phyloP scores from a whole-genome alignment of 1,284 basidiomycete genomes.

The Tilletia walkeri region DNA sequence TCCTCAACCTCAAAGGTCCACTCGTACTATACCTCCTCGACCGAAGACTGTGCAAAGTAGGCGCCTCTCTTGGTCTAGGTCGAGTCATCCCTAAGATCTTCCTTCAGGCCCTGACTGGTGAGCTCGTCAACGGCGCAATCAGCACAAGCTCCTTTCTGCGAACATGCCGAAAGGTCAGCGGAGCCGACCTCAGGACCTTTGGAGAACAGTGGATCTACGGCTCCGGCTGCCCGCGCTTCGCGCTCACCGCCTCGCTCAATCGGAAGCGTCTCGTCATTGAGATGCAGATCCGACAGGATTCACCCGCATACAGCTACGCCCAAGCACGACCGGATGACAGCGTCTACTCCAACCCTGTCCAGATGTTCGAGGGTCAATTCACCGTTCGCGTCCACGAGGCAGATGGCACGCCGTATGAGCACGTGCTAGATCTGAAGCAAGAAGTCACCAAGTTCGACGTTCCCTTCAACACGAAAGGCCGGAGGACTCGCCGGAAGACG shows the following conservation, averaged over 20 bases:
- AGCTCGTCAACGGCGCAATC: conserved; percentile 73
- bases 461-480: conserved; percentile 99
- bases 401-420: conserved; percentile 97
- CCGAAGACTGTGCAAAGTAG: conserved; percentile 85
- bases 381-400: conserved; percentile 98
- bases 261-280: conserved; percentile 98
- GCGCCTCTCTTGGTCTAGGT: conserved; percentile 87
- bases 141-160: conserved; percentile 88
- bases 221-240: conserved; percentile 89
- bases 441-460: conserved; percentile 89
- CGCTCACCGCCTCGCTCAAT: conserved; percentile 87
- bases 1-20: conserved; percentile 92
- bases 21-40: conserved; percentile 94
- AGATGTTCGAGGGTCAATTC: conserved; percentile 72
- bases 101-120: conserved; percentile 87
- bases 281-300: conserved; percentile 84
- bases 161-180: conserved; percentile 86
- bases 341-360: conserved; percentile 58
- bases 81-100: conserved; percentile 94
- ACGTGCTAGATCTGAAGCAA: conserved; percentile 86
- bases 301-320: conserved; percentile 65
- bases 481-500: conserved; percentile 88
- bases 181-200: conserved; percentile 75
- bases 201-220: conserved; percentile 99
- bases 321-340: conserved; percentile 46